Base-by-base conservation (phyloP, 2,329 filamentous ascomycete species). In the Ophidiomyces ophidiicola region DNA sequence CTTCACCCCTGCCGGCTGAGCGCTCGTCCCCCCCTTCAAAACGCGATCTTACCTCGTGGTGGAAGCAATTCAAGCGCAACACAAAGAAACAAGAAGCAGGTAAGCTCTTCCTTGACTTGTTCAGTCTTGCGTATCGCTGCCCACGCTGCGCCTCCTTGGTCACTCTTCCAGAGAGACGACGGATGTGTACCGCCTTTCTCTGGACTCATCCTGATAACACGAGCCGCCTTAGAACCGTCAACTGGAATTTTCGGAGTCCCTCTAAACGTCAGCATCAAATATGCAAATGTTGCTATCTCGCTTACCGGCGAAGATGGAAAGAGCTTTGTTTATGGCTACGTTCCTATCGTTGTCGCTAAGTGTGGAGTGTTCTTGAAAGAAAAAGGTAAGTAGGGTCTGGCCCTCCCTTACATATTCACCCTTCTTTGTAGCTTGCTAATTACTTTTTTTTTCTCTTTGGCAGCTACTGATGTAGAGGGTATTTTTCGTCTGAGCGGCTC, bases 301-400 rank as follows among this genome's bases (percentile, higher is more conserved):
- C 74, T 98, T 19, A 82, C 90, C 49, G 87, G 96, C 57, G 84
- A 88, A 49, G 74, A 90, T 49, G 88, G 88, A 21, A 78, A 90
- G 60, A 94, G 85, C 63, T 96, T 94, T 60, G 94, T 96, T 39
- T 98, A 96, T 60, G 90, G 90, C 54, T 96, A 96, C 55, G 88
- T 98, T 5, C 90, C 90, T 12, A 96, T 98, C 48, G 88, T 98
- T 30, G 88, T 98, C 39, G 90, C 90, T 24, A 98, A 98, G 61
- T 96, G 90, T 59, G 90, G 90, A 46, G 87, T 98, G 3, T 98
- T 87, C 51, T 61, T 98, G 49, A 98, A 98, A 62, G 90, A 98
- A 61, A 94, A 93, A 74, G 90, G 90, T 94, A 61, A 49, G 74
- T 64, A 11, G 17, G 14, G 8, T 11, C 30, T 15, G 12, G 10